Base-by-base conservation (phyloP, 139 green algal genomes). In the Nannochloris sp. region DNA sequence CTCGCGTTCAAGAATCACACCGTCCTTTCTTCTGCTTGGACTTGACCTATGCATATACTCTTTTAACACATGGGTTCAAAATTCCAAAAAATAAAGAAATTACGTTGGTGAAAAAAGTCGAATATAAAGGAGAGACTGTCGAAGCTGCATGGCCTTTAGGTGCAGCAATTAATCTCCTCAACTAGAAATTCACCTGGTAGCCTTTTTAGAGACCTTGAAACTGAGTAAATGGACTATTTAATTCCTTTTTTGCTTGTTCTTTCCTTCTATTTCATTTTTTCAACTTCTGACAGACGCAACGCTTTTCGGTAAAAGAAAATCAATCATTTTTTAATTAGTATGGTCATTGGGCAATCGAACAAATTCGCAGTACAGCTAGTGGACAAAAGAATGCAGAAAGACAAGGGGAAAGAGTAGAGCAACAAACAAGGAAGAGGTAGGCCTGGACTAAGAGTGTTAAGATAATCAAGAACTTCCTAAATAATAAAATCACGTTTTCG, bases 11-110 rank as follows among this genome's bases (percentile, higher is more conserved):
- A 8, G 60, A 81, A 32, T 72, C 76, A 4, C 61, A 90, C 19
- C 67, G 72, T n/a, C 84, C 87, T 24, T 98, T 85, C 78, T 72
- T 97, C 33, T 99, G 93, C 81, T 65, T 97, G 56, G 93, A 98
- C 79, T 71, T 97, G 30, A 76, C 83, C 2, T 98, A 91, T 82
- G 75, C 70, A 31, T 72, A 92, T 64, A 83, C 81, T 1, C 80
- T 99, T 66, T 81, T 99, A 0, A 90, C 75, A 0, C 53, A 88
- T 13, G 94, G 93, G 27, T 96, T 98, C 75, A 65, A 72, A 39
- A 73, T 85, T 25, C 61, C 67, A 7, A 71, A 76, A 6, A 54
- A 77, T 14, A 37, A 77, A 12, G 37, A 57, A 14, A 38, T 87
- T 9, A 83, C 71, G 10, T 45, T 91, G 9, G 76, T 89, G 27